Percentiles rank a stretch among this genome's conserved stretches.
These are phyloP conservation scores for Phialocephala sp. DNA, from an alignment of 2,329 filamentous ascomycete genomes.

Conservation along the genomic window DNA sequence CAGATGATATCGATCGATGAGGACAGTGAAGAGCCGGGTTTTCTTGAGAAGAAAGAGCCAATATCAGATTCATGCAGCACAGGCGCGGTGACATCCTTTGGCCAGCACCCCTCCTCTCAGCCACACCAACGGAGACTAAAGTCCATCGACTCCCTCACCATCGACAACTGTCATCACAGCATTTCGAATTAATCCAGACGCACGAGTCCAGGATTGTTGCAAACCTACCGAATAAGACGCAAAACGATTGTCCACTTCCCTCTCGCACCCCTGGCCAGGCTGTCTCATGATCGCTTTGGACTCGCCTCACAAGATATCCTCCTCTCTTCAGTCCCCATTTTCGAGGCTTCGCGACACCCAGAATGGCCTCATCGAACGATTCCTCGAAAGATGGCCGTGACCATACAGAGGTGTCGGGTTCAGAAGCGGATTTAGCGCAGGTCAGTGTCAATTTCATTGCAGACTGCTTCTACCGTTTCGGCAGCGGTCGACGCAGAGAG, in stretches of 20 bases:
- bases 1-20: neutral
- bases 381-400: constrained; percentile 15
- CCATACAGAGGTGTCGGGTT: constrained; percentile 13
- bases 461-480: neutral
- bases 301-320: neutral
- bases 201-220: neutral
- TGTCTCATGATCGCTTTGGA: constrained; percentile 4
- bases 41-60: neutral
- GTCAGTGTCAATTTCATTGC: constrained; percentile 22
- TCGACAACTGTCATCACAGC: constrained; percentile 8
- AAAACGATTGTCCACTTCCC: neutral
- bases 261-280: neutral
- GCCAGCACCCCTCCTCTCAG: too few species aligned
- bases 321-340: neutral
- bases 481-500: neutral
- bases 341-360: constrained; percentile 3
- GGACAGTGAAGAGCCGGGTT: neutral
- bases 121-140: neutral
- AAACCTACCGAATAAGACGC: constrained; percentile 3
- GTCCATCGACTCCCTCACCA: neutral
- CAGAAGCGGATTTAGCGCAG: constrained; percentile 31
- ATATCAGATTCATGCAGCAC: neutral
- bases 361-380: constrained; percentile 26
- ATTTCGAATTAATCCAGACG: neutral
- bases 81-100: neutral